Conservation (phyloP, 164 flowering plant genomes). For the Magnolia sinica region DNA sequence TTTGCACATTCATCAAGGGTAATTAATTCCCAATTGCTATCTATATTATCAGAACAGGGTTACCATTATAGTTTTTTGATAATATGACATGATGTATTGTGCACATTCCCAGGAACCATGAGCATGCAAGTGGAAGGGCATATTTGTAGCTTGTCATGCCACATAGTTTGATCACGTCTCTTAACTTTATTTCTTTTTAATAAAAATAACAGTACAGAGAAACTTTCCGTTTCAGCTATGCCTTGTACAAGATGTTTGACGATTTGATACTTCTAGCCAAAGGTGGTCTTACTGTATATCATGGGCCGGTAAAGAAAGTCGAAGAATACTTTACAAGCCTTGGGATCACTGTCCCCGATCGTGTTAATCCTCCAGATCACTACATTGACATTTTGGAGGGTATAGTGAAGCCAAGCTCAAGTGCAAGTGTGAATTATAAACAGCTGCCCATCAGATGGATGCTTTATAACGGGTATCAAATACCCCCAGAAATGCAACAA, state of each 20-base stretch:
- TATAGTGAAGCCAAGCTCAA: slow-evolving; percentile 54
- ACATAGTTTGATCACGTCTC: neutral
- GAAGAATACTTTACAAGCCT: slow-evolving; percentile 84
- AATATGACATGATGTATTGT: neutral
- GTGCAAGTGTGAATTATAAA: slow-evolving; percentile 38
- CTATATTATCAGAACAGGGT: too few species aligned
- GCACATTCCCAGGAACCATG: neutral
- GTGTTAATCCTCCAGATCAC: slow-evolving; percentile 93
- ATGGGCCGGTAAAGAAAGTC: slow-evolving; percentile 86
- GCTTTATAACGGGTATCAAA: slow-evolving; percentile 86
- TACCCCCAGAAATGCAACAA: slow-evolving; percentile 83
- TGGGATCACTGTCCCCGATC: slow-evolving; percentile 87
- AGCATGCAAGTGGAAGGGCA: neutral
- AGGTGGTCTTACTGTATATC: slow-evolving; percentile 91
- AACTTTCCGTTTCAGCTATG: slow-evolving; percentile 56
- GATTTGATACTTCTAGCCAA: slow-evolving; percentile 95
- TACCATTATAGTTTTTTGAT: too few species aligned
- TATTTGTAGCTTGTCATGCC: neutral
- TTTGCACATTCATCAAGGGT: too few species aligned
- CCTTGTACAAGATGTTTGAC: slow-evolving; percentile 94
- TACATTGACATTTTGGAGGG: slow-evolving; percentile 96
- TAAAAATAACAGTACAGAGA: slow-evolving; percentile 3
- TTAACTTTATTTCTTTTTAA: neutral
- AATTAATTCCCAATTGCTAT: too few species aligned
- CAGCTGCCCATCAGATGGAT: slow-evolving; percentile 96